A percentile compares a stretch with the other conserved stretches of the same genome.
Evolutionary conservation across 75 land plant genomes (phyloP).

Genomic region (Cupressus sempervirens): DNA sequence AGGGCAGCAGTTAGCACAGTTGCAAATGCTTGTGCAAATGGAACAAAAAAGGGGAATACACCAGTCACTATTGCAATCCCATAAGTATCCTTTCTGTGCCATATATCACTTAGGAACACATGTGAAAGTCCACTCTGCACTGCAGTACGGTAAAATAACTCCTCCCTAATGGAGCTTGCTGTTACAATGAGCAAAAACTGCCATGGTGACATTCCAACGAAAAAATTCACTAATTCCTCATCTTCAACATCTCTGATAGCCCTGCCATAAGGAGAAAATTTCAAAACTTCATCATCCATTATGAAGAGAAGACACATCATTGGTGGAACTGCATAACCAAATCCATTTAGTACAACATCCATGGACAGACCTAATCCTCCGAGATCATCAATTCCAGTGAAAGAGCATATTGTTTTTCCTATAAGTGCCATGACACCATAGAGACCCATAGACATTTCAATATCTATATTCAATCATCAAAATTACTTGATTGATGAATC

Average conservation of each 20-base stretch:
- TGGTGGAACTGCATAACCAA: too few species aligned
- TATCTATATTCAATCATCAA: too few species aligned
- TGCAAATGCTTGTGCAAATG: conserved; percentile 93
- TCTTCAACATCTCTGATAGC: conserved; percentile 96
- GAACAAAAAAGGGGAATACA: conserved; percentile 77
- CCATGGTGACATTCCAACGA: conserved; percentile 80
- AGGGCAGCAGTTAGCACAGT: conserved; percentile 86
- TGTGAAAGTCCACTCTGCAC: conserved; percentile 94
- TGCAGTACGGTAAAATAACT: conserved; percentile 88
- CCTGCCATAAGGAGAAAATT: conserved; percentile 77
- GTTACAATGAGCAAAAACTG: conserved; percentile 78
- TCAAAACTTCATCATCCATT: conserved; percentile 97
- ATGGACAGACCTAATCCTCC: too few species aligned
- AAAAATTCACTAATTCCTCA: conserved; percentile 81
- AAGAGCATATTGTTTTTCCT: too few species aligned
- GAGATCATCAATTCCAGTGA: too few species aligned
- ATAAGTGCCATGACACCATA: too few species aligned
- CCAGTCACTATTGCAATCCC: conserved; percentile 82
- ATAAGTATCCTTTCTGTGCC: conserved; percentile 41
- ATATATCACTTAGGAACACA: conserved; percentile 69
- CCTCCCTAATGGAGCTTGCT: conserved; percentile 86
- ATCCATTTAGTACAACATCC: too few species aligned
- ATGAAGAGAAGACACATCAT: too few species aligned
- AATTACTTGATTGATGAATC: too few species aligned
- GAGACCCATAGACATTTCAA: too few species aligned